A percentile compares a stretch with the other conserved stretches of the same genome.
Conservation (phyloP, 2,329 filamentous ascomycete genomes). For the Tolypocladium paradoxum region DNA sequence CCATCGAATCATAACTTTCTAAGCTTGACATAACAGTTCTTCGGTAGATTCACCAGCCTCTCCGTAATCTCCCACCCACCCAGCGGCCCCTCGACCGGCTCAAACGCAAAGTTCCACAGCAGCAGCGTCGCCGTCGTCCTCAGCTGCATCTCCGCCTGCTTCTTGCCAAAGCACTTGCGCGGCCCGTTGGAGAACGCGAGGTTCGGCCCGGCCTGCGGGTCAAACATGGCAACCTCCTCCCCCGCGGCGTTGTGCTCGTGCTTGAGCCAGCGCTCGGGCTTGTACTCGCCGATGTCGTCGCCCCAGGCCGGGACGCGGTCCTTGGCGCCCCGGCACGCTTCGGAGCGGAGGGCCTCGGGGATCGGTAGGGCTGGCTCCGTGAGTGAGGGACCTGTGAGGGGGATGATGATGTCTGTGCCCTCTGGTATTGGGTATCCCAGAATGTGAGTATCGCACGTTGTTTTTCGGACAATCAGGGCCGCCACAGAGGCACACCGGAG, state of each 20-base stretch:
- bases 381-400: slow-evolving; percentile 17
- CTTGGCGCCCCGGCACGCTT: slow-evolving; percentile 11
- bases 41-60: slow-evolving; percentile 15
- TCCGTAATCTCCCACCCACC: slow-evolving; percentile 10
- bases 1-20: neutral
- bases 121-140: slow-evolving; percentile 23
- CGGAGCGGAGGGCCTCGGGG: slow-evolving; percentile 15
- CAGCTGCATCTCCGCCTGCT: slow-evolving; percentile 24
- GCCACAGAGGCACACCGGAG: slow-evolving; percentile 20
- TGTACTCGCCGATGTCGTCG: slow-evolving; percentile 17
- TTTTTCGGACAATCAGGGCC: slow-evolving; percentile 17
- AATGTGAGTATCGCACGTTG: slow-evolving; percentile 20
- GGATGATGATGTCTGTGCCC: slow-evolving; percentile 20
- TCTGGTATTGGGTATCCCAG: slow-evolving; percentile 22
- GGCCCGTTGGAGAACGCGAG: slow-evolving; percentile 25
- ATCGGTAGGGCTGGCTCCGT: slow-evolving; percentile 15
- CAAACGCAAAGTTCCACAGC: slow-evolving; percentile 26
- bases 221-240: slow-evolving; percentile 12
- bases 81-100: slow-evolving; percentile 7
- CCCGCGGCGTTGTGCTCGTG: slow-evolving; percentile 4
- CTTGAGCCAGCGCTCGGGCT: slow-evolving; percentile 27
- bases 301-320: slow-evolving; percentile 18
- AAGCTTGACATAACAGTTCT: slow-evolving; percentile 15
- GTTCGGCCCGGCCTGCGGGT: slow-evolving; percentile 21
- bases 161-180: slow-evolving; percentile 27